These are phyloP conservation scores for Trichoderma arundinaceum DNA, from an alignment of 2,329 filamentous ascomycete species.

Conservation along the genomic window DNA sequence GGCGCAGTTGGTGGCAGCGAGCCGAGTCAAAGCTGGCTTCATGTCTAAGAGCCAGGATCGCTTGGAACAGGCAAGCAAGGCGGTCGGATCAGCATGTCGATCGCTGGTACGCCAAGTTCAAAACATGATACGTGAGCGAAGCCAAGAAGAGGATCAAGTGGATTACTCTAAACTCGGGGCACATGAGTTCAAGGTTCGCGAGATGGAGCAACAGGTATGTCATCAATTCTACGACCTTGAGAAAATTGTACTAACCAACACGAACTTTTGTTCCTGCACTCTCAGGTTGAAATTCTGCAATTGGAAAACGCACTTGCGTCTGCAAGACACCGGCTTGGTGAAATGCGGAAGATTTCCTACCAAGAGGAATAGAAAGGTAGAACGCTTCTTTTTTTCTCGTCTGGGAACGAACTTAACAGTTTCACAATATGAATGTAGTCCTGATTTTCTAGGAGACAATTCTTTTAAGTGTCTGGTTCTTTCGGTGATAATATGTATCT, in stretches of 20 bases:
- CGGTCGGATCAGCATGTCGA: slow-evolving; percentile 87
- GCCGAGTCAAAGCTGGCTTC: slow-evolving; percentile 94
- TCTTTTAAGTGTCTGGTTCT: not conserved
- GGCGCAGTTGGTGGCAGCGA: slow-evolving; percentile 93
- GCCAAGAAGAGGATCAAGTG: slow-evolving; percentile 78
- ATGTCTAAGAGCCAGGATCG: slow-evolving; percentile 97
- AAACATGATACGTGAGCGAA: slow-evolving; percentile 86
- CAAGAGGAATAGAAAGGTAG: slow-evolving; percentile 66
- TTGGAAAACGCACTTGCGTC: slow-evolving; percentile 84
- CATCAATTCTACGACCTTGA: not conserved
- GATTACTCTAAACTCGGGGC: slow-evolving; percentile 88
- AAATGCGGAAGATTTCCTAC: slow-evolving; percentile 98
- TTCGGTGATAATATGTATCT: slow-evolving; percentile 1
- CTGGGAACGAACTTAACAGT: not conserved
- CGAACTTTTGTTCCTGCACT: slow-evolving; percentile 17
- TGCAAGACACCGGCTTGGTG: slow-evolving; percentile 82
- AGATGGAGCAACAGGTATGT: slow-evolving; percentile 98
- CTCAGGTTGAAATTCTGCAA: slow-evolving; percentile 92
- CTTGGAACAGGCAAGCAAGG: slow-evolving; percentile 88
- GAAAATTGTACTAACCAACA: not conserved
- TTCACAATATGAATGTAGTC: not conserved
- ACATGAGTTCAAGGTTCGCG: slow-evolving; percentile 96
- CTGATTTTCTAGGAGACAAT: not conserved
- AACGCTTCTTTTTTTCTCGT: too few relatives aligned
- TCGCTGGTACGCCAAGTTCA: slow-evolving; percentile 91